phyloP scores from a whole-genome alignment of 140 eudicot genomes.

The Bidens hawaiensis region DNA sequence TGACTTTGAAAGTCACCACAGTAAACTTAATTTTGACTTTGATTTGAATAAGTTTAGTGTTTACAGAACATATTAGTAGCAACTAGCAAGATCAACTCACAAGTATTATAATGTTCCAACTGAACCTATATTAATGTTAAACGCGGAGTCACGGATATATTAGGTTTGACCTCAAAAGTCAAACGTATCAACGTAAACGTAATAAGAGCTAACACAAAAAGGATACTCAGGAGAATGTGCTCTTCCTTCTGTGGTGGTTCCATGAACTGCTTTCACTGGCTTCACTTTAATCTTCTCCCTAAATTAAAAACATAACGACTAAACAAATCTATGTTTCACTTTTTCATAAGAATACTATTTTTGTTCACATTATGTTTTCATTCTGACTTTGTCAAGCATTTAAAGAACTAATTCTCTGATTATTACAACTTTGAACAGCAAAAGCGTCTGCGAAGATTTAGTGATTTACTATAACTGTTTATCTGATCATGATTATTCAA shows the following conservation, averaged over 20 bases:
- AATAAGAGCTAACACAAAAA: not conserved
- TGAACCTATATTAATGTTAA: not conserved
- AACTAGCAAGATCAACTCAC: not conserved
- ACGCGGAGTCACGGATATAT: not conserved
- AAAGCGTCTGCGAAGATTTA: too few species aligned
- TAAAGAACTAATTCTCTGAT: not conserved
- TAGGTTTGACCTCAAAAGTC: constrained; percentile 4
- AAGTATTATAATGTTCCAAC: not conserved
- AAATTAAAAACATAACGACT: constrained; percentile 16
- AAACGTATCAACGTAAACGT: constrained; percentile 7
- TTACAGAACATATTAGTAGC: not conserved
- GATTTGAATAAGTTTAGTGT: not conserved
- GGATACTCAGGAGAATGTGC: constrained; percentile 58
- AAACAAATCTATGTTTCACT: not conserved
- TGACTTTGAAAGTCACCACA: constrained; percentile 3
- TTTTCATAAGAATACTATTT: not conserved
- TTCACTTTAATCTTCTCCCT: constrained; percentile 58
- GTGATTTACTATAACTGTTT: too few species aligned
- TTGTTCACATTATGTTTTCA: not conserved
- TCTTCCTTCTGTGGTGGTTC: constrained; percentile 49
- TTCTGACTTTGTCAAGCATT: not conserved
- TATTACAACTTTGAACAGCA: too few species aligned
- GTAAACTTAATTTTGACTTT: not conserved
- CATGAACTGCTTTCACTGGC: constrained; percentile 34
- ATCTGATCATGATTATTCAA: not conserved